Evolutionary conservation across 164 flowering plant species (phyloP).

Genomic region (Sedum album): DNA sequence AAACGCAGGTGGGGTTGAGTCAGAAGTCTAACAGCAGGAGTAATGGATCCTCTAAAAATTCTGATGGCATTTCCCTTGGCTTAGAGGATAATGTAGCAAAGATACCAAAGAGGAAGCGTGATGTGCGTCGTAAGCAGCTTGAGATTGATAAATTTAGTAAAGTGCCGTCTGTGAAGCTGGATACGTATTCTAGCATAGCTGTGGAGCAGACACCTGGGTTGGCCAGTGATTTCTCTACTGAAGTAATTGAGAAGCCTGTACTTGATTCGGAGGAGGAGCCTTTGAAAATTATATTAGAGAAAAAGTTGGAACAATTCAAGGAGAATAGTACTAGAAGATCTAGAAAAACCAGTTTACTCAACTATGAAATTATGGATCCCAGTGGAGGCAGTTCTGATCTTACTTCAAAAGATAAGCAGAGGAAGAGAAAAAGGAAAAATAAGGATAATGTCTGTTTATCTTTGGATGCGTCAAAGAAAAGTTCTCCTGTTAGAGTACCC

Average conservation of each 20-base stretch:
- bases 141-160: slow-evolving; percentile 20
- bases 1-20: slow-evolving; percentile 18
- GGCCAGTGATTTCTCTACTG: slow-evolving; percentile 15
- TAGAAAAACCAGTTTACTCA: slow-evolving; percentile 19
- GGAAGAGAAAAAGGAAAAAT: slow-evolving; percentile 30
- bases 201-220: slow-evolving; percentile 21
- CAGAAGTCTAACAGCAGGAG: slow-evolving; percentile 16
- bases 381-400: slow-evolving; percentile 18
- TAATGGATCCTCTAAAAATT: slow-evolving; percentile 10
- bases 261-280: slow-evolving; percentile 12
- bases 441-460: neutral
- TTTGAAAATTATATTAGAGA: slow-evolving; percentile 20
- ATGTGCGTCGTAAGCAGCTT: slow-evolving; percentile 44
- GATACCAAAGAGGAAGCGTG: slow-evolving; percentile 64
- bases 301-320: slow-evolving; percentile 25
- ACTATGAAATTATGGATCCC: slow-evolving; percentile 19
- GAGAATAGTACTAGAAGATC: slow-evolving; percentile 17
- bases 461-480: neutral
- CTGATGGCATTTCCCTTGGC: slow-evolving; percentile 22
- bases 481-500: slow-evolving; percentile 18
- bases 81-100: slow-evolving; percentile 30
- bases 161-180: slow-evolving; percentile 8
- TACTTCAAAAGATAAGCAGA: slow-evolving; percentile 21
- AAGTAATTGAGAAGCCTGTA: neutral
- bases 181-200: slow-evolving; percentile 4